Conservation (phyloP, 225 moss, liverwort and hornwort genomes). For the Physcomitrium patens region DNA sequence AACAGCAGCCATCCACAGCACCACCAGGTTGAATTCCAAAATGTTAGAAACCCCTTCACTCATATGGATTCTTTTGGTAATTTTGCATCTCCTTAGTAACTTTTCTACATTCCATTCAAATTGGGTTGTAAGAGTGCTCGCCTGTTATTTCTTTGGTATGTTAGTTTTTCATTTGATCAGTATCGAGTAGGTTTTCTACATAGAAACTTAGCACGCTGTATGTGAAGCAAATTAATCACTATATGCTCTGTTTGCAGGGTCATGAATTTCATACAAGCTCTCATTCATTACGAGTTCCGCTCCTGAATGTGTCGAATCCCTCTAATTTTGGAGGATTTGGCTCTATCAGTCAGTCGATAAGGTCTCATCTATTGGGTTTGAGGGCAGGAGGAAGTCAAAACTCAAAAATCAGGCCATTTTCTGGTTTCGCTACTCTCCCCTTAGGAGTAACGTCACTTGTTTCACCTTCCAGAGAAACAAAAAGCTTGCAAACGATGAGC, state of each 20-base stretch:
- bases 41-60: neutral
- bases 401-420: slow-evolving; percentile 29
- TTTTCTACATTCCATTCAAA: slow-evolving; percentile 9
- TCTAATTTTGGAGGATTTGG: slow-evolving; percentile 32
- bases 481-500: neutral
- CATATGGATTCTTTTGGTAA: neutral
- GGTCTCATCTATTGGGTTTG: slow-evolving; percentile 41
- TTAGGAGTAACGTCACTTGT: slow-evolving; percentile 36
- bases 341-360: slow-evolving; percentile 36
- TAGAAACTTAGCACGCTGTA: neutral
- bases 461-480: neutral
- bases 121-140: neutral
- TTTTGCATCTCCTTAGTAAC: neutral
- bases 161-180: neutral
- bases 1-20: slow-evolving; percentile 30
- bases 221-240: neutral
- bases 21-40: slow-evolving; percentile 31
- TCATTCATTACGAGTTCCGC: slow-evolving; percentile 22
- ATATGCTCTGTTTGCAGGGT: slow-evolving; percentile 30
- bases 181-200: neutral
- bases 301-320: slow-evolving; percentile 23
- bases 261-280: slow-evolving; percentile 43
- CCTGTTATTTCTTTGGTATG: neutral
- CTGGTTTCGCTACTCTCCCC: slow-evolving; percentile 33
- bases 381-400: slow-evolving; percentile 22